These are phyloP conservation scores for Dimocarpus longan DNA, from an alignment of 345 rosid species.

Conservation along the genomic window DNA sequence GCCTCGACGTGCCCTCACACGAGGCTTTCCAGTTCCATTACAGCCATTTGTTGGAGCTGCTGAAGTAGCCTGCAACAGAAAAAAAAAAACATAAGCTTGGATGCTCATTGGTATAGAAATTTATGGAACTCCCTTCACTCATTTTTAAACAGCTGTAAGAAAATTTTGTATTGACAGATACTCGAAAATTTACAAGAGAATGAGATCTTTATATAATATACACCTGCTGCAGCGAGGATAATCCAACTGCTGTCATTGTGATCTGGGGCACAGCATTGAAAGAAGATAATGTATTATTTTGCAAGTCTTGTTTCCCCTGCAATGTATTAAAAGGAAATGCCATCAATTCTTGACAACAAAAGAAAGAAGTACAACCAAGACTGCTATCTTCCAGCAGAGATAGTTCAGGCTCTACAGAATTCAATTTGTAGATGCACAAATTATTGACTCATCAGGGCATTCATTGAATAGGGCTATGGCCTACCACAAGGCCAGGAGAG, in stretches of 20 bases:
- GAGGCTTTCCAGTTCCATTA: constrained; percentile 44
- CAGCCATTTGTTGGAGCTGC: constrained; percentile 24
- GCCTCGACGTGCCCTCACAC: constrained; percentile 65
- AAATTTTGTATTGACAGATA: neutral
- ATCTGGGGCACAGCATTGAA: constrained; percentile 17
- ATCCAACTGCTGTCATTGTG: constrained; percentile 13
- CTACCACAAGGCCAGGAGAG: neutral
- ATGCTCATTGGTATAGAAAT: neutral
- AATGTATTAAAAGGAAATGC: constrained; percentile 2
- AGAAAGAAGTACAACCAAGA: neutral
- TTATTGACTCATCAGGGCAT: neutral
- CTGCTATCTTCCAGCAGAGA: too few relatives aligned
- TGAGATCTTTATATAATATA: neutral
- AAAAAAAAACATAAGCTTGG: neutral
- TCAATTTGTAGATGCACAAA: neutral
- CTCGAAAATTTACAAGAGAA: neutral
- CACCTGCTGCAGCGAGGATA: constrained; percentile 36
- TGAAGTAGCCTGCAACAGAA: constrained; percentile 32
- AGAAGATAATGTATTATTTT: constrained; percentile 25
- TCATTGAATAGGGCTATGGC: constrained; percentile 6
- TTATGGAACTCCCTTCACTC: constrained; percentile 13
- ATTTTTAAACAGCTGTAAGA: neutral
- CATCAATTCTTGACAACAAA: neutral
- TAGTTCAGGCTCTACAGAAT: neutral
- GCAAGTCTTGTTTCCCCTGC: constrained; percentile 41